Evolutionary conservation across 2,329 filamentous ascomycete genomes (phyloP).

Genomic region (Aureobasidium sp.): DNA sequence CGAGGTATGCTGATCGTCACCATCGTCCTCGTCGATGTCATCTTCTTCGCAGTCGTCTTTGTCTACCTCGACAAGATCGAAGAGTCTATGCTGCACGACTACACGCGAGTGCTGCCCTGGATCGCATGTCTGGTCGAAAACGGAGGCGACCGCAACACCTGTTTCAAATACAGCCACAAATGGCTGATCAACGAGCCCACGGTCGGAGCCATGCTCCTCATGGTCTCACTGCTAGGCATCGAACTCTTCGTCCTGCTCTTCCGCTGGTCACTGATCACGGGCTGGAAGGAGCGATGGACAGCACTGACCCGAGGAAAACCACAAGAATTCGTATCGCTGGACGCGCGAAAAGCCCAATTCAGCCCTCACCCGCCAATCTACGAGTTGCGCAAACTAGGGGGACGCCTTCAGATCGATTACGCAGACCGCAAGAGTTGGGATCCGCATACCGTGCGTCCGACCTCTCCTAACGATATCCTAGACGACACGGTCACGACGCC

Average conservation of each 20-base stretch:
- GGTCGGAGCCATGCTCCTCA: slow-evolving; percentile 69
- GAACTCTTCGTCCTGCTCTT: slow-evolving; percentile 77
- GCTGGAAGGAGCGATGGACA: slow-evolving; percentile 63
- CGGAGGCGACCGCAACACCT: slow-evolving; percentile 55
- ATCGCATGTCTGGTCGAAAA: slow-evolving; percentile 57
- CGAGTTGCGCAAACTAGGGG: background rate
- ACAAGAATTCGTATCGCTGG: slow-evolving; percentile 81
- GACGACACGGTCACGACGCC: background rate
- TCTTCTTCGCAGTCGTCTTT: slow-evolving; percentile 90
- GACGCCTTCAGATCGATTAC: background rate
- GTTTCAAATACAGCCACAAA: slow-evolving; percentile 49
- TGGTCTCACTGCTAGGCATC: slow-evolving; percentile 72
- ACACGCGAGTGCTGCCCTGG: slow-evolving; percentile 55
- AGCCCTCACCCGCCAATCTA: background rate
- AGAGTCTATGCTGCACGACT: slow-evolving; percentile 44
- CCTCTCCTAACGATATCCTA: background rate
- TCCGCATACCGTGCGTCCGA: background rate
- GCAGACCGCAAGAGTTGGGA: background rate
- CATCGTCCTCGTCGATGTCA: slow-evolving; percentile 81
- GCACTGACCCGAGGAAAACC: slow-evolving; percentile 36
- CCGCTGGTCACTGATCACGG: slow-evolving; percentile 73
- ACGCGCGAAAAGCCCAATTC: slow-evolving; percentile 42
- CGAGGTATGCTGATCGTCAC: slow-evolving; percentile 82
- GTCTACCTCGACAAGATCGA: slow-evolving; percentile 75
- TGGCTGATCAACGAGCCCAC: slow-evolving; percentile 68